Percentiles rank a stretch among this genome's conserved stretches.
Conservation (phyloP, 768 basidiomycete genomes). For the Cystofilobasidium ferigula region DNA sequence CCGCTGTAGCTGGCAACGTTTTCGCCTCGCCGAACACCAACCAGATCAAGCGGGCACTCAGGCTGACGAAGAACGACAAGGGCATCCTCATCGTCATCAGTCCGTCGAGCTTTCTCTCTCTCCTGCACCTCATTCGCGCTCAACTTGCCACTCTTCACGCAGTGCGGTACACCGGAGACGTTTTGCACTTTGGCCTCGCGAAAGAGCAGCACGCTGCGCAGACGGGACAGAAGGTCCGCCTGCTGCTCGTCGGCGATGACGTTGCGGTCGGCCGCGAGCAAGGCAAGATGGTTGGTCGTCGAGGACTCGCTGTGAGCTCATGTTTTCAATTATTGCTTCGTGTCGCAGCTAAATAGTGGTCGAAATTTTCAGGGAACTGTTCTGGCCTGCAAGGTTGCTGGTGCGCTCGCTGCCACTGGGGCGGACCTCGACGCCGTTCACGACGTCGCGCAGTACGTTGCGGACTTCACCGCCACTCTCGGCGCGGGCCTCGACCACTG, state of each 20-base stretch:
- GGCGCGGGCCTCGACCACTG: conserved; percentile 41
- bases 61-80: conserved; percentile 22
- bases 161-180: conserved; percentile 37
- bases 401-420: conserved; percentile 38
- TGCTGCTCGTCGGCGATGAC: conserved; percentile 40
- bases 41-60: conserved; percentile 23
- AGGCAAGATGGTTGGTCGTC: neutral
- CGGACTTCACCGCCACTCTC: conserved; percentile 36
- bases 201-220: conserved; percentile 34
- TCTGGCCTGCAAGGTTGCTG: conserved; percentile 41
- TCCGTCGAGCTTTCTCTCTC: no score
- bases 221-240: conserved; percentile 29
- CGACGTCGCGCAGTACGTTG: conserved; percentile 34
- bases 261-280: neutral
- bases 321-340: neutral
- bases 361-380: conserved; percentile 38
- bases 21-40: conserved; percentile 25
- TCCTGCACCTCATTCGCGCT: no score
- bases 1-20: conserved; percentile 22
- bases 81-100: conserved; percentile 21
- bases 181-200: conserved; percentile 41
- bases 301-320: neutral
- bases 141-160: no score
- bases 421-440: conserved; percentile 37
- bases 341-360: no score